phyloP scores from a whole-genome alignment of 2,329 filamentous ascomycete species.

The Sclerotiophoma versabilis region DNA sequence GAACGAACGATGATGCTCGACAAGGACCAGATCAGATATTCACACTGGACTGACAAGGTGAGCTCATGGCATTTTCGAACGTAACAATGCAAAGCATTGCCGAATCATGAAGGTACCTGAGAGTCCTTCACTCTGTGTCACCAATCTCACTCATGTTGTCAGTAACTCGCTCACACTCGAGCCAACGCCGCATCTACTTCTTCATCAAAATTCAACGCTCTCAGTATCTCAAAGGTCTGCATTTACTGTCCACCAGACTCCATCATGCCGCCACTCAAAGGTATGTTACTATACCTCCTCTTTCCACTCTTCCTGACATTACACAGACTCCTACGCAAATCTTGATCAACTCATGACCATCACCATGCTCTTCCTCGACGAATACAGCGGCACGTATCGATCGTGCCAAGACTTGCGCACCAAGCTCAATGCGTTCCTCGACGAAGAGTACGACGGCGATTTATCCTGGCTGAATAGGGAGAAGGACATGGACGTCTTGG shows the following conservation, averaged over 20 bases:
- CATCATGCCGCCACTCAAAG: not conserved
- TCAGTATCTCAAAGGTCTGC: no score
- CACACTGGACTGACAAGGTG: not conserved
- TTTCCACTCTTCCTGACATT: not conserved
- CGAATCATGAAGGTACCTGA: not conserved
- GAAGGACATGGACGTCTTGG: not conserved
- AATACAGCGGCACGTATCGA: not conserved
- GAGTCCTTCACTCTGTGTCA: no score
- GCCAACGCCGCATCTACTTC: no score
- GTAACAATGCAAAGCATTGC: no score
- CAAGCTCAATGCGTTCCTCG: not conserved
- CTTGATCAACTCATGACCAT: not conserved
- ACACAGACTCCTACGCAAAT: not conserved
- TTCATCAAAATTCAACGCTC: no score
- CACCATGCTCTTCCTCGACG: not conserved
- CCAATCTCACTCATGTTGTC: no score
- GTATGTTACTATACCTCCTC: not conserved
- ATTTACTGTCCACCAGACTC: no score
- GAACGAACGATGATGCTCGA: conserved; percentile 10
- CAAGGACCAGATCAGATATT: not conserved
- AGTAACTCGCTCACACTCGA: no score
- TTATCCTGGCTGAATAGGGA: not conserved
- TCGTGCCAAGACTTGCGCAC: not conserved
- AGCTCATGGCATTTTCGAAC: no score
- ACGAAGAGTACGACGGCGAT: not conserved